Base-by-base conservation (phyloP, 371 early-diverging fungal species). In the Coemansia sp. region DNA sequence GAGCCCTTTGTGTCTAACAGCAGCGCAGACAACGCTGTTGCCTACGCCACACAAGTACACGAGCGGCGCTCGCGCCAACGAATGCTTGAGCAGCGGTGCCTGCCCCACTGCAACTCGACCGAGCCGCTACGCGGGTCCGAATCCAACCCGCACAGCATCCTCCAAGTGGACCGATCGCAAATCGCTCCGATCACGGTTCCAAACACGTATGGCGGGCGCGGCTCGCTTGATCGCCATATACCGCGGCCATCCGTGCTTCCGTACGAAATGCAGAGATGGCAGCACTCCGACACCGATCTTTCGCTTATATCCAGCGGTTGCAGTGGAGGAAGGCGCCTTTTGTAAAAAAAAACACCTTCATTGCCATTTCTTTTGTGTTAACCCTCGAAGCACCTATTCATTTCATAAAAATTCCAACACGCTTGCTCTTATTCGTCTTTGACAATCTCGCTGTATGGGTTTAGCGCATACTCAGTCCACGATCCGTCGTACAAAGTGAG, bases 401-500 rank as follows among this genome's bases (percentile, higher is more conserved):
- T 30, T n/a, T 1, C 26, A 26, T 26, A 26, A 26, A 26, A 26
- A 26, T 20, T 20, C 20, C 20, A 26, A 26, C 26, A 26, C 26
- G 26, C 26, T 26, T 26, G 26, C 26, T 26, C 26, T 26, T 26
- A 26, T 30, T 41, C 50, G 16, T 80, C 78, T 59, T 86, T 85
- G 39, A 82, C 63, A 33, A 87, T 87, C 50, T 82, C 72, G 50
- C 83, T 83, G 54, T 84, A 82, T 26, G 82, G 74, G 34, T 81
- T 80, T 36, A 77, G 80, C 33, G 90, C 91, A 66, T 91, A 93
- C 64, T 93, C 92, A 9, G 90, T 85, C 93, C 93, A 93, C 49
- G 89, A 88, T 7, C 93, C 93, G 69, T 93, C 93, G 74, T 87
- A 93, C 5, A 93, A 84, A 3, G 90, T 79, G 36, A 93, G 66